Evolutionary conservation across 805 yeast species (phyloP), one percentile per base, ranked within the genome.

Genomic region (Yamadazyma akitaensis): DNA sequence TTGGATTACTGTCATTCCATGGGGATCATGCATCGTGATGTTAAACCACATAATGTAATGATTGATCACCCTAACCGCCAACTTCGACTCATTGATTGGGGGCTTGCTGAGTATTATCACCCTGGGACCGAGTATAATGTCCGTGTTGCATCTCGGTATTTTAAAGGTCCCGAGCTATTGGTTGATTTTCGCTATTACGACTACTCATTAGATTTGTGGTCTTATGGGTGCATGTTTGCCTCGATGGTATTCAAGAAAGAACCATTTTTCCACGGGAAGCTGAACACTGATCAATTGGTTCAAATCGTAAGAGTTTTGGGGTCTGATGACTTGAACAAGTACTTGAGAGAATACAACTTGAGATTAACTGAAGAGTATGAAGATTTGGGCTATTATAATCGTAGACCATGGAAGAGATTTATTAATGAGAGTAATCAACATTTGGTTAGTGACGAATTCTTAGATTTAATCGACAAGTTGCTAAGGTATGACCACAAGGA

Each of bases 21-120:
- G 84, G 97, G 97, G 32, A 88, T 91, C 53, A 89, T 89, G 85
- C 97, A 89, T 66, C 75, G 97, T 62, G 97, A 89, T 66, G 96
- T 89, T 42, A 89, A 89, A 63, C 96, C 96, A 10, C 96, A 89
- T 64, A 89, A 89, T 60, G 88, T 89, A 37, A 89, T 89, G 96
- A 89, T 89, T 55, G 96, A 90, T 66, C 96, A 89, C 51, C 68
- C 73, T 21, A 64, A 61, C 39, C 77, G 76, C 54, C 69, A 72
- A 35, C 68, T 90, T 59, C 77, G 92, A 56, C 77, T 90, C 46
- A 90, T 90, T 53, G 97, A 90, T 69, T 90, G 97, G 97, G 97
- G 97, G 13, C 70, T 90, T 50, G 96, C 96, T 7, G 97, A 90
- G 63, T 90, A 87, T 61, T 90, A 90, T 65, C 96, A 90, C 61